phyloP scores from a whole-genome alignment of 2,329 filamentous ascomycete genomes.

The Ophiostoma tasmaniense region DNA sequence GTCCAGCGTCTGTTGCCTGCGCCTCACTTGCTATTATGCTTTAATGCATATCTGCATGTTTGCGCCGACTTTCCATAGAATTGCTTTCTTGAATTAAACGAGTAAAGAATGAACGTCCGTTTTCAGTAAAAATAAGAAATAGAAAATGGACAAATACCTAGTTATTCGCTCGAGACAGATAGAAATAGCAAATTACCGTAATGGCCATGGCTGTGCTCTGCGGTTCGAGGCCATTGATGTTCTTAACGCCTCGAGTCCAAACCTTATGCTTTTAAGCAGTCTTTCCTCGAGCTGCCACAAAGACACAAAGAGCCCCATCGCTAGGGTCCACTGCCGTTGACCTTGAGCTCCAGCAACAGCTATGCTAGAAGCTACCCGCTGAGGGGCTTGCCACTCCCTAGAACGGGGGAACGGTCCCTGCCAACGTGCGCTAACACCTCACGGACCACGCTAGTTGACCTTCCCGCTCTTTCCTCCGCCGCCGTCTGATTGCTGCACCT shows the following conservation, averaged over 20 bases:
- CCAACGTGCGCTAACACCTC: conserved; percentile 10
- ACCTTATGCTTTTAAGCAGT: not conserved
- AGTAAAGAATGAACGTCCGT: too few species aligned
- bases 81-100: too few species aligned
- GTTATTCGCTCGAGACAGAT: too few species aligned
- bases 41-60: not conserved
- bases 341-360: not conserved
- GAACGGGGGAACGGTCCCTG: not conserved
- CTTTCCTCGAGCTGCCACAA: not conserved
- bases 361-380: not conserved
- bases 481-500: not conserved
- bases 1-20: not conserved
- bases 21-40: not conserved
- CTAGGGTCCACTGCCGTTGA: not conserved
- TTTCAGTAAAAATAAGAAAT: too few species aligned
- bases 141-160: too few species aligned
- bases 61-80: too few species aligned
- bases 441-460: conserved; percentile 14
- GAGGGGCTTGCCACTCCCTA: not conserved
- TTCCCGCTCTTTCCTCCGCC: conserved; percentile 13
- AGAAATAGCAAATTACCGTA: too few species aligned
- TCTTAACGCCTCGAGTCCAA: too few species aligned
- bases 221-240: too few species aligned
- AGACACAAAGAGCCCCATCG: not conserved
- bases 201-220: too few species aligned